Evolutionary conservation across 2,329 filamentous ascomycete species (phyloP).

Genomic region (Cladobotryum mycophilum): DNA sequence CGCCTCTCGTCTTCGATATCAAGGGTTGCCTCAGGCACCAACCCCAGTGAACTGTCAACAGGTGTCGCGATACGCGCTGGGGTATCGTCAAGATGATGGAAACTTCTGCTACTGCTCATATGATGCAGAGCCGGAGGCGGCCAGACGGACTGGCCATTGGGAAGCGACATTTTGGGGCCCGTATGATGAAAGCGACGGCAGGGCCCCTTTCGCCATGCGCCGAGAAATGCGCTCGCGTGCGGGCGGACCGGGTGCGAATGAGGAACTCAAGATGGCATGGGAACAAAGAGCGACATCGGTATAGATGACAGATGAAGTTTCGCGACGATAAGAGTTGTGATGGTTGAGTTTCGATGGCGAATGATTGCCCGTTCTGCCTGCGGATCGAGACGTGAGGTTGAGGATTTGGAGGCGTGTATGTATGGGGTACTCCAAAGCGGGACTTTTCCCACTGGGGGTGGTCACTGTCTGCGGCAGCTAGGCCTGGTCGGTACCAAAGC

Average conservation of each 20-base stretch:
- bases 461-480: constrained; percentile 11
- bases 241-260: constrained; percentile 40
- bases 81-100: constrained; percentile 57
- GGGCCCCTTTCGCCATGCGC: constrained; percentile 52
- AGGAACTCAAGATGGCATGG: constrained; percentile 43
- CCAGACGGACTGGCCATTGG: constrained; percentile 62
- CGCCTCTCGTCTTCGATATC: constrained; percentile 63
- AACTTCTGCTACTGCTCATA: constrained; percentile 41
- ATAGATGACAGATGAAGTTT: constrained; percentile 43
- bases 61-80: constrained; percentile 45
- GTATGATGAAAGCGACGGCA: constrained; percentile 42
- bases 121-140: constrained; percentile 49
- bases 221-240: constrained; percentile 45
- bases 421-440: constrained; percentile 32
- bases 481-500: constrained; percentile 5
- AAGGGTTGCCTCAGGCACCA: constrained; percentile 55
- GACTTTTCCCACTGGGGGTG: constrained; percentile 25
- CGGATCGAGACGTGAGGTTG: constrained; percentile 51
- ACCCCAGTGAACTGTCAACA: constrained; percentile 41
- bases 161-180: constrained; percentile 57
- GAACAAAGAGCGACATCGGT: constrained; percentile 44
- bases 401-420: constrained; percentile 35
- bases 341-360: constrained; percentile 47
- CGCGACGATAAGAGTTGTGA: constrained; percentile 32
- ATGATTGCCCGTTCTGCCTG: constrained; percentile 43